A percentile compares a stretch with the other conserved stretches of the same genome.
phyloP scores from a whole-genome alignment of 108 stramenopile species.

The Pseudonitzschia multistriata region DNA sequence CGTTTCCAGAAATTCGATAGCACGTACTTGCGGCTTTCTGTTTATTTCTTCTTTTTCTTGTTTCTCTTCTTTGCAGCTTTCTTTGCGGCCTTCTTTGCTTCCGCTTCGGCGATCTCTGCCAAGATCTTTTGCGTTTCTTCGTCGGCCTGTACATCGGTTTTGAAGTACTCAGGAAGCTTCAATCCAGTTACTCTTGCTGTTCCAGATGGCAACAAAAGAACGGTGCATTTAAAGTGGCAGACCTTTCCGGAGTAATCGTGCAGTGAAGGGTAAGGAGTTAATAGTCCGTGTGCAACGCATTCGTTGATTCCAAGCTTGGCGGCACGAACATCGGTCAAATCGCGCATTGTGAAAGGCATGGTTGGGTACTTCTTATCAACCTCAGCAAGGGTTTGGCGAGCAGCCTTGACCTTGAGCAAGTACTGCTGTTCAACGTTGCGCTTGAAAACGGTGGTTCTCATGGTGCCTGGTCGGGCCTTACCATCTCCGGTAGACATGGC shows the following conservation, averaged over 20 bases:
- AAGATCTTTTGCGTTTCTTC: constrained; percentile 80
- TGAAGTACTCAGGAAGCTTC: constrained; percentile 70
- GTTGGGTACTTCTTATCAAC: constrained; percentile 96
- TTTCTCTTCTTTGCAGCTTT: constrained; percentile 84
- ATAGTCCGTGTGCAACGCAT: constrained; percentile 89
- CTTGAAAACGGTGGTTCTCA: constrained; percentile 97
- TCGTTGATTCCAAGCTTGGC: constrained; percentile 95
- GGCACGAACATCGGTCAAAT: constrained; percentile 90
- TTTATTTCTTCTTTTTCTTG: constrained; percentile 52
- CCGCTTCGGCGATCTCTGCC: constrained; percentile 66
- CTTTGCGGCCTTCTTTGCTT: constrained; percentile 80
- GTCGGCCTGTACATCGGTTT: constrained; percentile 84
- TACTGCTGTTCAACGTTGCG: constrained; percentile 94
- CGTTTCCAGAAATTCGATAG: background rate
- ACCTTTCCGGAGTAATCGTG: constrained; percentile 85
- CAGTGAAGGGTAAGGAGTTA: constrained; percentile 94
- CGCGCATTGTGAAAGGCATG: constrained; percentile 95
- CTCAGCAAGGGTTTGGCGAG: constrained; percentile 79
- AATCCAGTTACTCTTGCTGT: constrained; percentile 90
- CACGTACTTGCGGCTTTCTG: background rate
- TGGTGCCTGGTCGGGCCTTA: constrained; percentile 79
- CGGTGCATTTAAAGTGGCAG: constrained; percentile 98
- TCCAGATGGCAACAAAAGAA: constrained; percentile 91
- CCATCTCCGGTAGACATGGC: constrained; percentile 98
- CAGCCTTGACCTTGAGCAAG: constrained; percentile 95